Conservation (phyloP, 257 asterid species). For the Nicotiana paniculata region DNA sequence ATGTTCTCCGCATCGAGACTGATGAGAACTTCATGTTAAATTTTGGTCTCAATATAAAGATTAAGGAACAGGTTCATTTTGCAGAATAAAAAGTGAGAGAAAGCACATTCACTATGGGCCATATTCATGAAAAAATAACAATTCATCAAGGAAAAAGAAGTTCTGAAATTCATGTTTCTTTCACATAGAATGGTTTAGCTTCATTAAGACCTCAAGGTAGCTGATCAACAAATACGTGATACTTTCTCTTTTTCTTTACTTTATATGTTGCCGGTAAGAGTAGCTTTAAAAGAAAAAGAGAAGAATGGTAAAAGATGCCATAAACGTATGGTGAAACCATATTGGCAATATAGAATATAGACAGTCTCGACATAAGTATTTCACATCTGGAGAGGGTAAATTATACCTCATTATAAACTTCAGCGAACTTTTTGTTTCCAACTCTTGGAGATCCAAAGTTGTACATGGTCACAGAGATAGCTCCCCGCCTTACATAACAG, state of each 20-base stretch:
- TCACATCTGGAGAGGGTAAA: neutral
- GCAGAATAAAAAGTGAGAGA: neutral
- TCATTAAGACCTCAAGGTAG: neutral
- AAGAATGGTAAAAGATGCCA: neutral
- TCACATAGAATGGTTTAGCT: too few species aligned
- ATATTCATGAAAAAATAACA: neutral
- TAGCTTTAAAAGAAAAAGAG: neutral
- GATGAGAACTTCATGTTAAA: neutral
- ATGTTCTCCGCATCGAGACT: neutral
- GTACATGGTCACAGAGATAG: slow-evolving; percentile 79
- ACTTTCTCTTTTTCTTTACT: neutral
- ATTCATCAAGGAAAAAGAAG: neutral
- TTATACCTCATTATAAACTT: slow-evolving; percentile 75
- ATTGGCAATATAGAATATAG: neutral
- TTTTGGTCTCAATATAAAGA: neutral
- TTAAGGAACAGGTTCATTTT: neutral
- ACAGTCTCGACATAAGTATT: neutral
- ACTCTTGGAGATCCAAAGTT: slow-evolving; percentile 98
- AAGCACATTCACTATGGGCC: neutral
- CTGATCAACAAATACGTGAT: neutral
- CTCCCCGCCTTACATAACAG: slow-evolving; percentile 52
- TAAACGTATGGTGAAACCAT: neutral
- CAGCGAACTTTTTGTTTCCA: slow-evolving; percentile 91
- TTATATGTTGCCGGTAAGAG: neutral
- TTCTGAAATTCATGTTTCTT: neutral